These are phyloP conservation scores for Boletus speciosus DNA, from an alignment of 768 basidiomycete genomes.

Conservation along the genomic window DNA sequence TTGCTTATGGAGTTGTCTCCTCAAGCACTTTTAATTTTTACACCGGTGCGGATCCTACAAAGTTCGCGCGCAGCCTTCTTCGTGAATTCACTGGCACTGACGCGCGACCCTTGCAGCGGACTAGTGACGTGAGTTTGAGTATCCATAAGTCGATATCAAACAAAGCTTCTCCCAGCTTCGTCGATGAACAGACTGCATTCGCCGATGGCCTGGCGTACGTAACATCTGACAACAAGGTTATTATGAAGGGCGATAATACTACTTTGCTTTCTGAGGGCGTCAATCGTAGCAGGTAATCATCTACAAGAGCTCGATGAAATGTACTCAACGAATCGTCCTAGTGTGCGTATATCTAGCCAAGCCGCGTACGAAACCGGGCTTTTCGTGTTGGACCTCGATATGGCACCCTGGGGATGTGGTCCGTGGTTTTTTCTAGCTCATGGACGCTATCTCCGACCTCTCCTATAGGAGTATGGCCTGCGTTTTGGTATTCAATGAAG, in stretches of 20 bases:
- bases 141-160: constrained; percentile 1
- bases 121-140: constrained; percentile 56
- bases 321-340: constrained; percentile 21
- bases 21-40: constrained; percentile 59
- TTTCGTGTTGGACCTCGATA: constrained; percentile 79
- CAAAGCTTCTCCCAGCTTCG: constrained; percentile 47
- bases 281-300: constrained; percentile 55
- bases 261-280: constrained; percentile 50
- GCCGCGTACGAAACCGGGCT: constrained; percentile 70
- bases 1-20: constrained; percentile 4
- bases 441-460: neutral
- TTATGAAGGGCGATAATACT: constrained; percentile 77
- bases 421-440: neutral
- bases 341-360: constrained; percentile 74
- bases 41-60: constrained; percentile 60
- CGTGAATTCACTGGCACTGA: constrained; percentile 13
- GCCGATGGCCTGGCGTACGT: constrained; percentile 53
- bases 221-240: constrained; percentile 52
- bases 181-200: constrained; percentile 53
- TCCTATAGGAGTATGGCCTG: constrained; percentile 71
- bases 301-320: neutral
- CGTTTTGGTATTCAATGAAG: constrained; percentile 57
- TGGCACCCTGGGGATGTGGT: constrained; percentile 90
- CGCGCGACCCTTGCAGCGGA: constrained; percentile 44
- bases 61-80: constrained; percentile 32